These are phyloP conservation scores for Pseudogymnoascus sp. DNA, from an alignment of 2,329 filamentous ascomycete genomes.

Conservation along the genomic window DNA sequence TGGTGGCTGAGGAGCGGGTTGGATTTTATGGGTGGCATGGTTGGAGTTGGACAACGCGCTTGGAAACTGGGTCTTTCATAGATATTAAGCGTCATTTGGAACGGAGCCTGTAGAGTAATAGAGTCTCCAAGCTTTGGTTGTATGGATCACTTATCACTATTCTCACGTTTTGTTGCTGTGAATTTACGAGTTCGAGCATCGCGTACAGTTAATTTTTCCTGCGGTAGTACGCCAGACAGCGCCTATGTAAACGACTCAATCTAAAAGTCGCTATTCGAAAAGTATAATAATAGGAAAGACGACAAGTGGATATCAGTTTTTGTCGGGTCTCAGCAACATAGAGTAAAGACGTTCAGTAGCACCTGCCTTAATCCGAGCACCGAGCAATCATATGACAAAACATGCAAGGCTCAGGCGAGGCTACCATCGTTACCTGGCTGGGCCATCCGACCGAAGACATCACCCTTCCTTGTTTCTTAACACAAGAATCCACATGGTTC, in stretches of 20 bases:
- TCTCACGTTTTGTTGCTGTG: background rate
- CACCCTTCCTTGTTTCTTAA: background rate
- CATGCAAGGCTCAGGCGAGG: background rate
- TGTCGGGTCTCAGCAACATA: background rate
- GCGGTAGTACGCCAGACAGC: background rate
- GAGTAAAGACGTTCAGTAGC: background rate
- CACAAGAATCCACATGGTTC: background rate
- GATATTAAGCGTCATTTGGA: background rate
- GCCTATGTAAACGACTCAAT: background rate
- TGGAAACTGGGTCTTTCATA: background rate
- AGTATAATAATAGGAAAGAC: background rate
- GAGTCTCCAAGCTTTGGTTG: background rate
- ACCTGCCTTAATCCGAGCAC: background rate
- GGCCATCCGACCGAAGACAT: background rate
- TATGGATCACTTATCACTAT: background rate
- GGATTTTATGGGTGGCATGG: background rate
- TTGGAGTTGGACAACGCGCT: background rate
- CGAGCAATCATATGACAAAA: background rate
- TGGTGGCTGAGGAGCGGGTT: conserved; percentile 15
- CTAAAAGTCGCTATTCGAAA: background rate
- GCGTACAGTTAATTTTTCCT: background rate
- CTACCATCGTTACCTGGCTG: background rate
- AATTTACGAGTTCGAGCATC: background rate
- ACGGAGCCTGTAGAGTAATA: background rate
- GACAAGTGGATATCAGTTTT: background rate